Evolutionary conservation across 1,139 yeast genomes (phyloP).

Genomic region (Pichia kudriavzevii): DNA sequence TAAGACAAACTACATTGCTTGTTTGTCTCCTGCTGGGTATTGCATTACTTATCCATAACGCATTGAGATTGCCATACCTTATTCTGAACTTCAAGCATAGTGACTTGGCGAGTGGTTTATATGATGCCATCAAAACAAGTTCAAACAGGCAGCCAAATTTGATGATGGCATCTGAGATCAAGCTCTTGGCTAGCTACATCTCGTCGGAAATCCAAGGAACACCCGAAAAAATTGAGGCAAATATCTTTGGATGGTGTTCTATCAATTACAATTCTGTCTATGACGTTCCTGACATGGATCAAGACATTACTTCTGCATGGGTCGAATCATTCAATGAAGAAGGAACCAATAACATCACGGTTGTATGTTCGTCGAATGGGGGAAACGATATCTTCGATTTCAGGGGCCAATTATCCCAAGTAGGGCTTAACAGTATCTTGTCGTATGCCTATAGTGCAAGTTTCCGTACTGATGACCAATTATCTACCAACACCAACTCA

Average conservation of each 20-base stretch:
- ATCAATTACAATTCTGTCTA: constrained; percentile 30
- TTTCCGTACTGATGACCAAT: constrained; percentile 2
- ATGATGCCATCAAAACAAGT: constrained; percentile 36
- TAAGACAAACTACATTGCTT: constrained; percentile 5
- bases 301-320: not conserved
- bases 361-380: constrained; percentile 3
- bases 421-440: constrained; percentile 39
- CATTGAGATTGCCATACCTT: constrained; percentile 31
- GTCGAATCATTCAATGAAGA: not conserved
- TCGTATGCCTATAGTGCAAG: constrained; percentile 37
- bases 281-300: not conserved
- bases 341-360: constrained; percentile 3
- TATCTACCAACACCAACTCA: constrained; percentile 18
- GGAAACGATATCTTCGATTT: constrained; percentile 37
- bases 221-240: constrained; percentile 42
- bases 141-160: constrained; percentile 24
- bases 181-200: constrained; percentile 40
- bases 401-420: constrained; percentile 32
- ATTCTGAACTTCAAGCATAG: constrained; percentile 42
- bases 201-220: constrained; percentile 40
- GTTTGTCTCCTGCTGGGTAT: constrained; percentile 6
- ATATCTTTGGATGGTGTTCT: constrained; percentile 41
- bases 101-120: constrained; percentile 46
- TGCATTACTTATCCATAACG: constrained; percentile 2
- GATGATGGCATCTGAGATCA: constrained; percentile 45